Evolutionary conservation across 352 stramenopile genomes (phyloP).

Genomic region (Globisporangium polare): DNA sequence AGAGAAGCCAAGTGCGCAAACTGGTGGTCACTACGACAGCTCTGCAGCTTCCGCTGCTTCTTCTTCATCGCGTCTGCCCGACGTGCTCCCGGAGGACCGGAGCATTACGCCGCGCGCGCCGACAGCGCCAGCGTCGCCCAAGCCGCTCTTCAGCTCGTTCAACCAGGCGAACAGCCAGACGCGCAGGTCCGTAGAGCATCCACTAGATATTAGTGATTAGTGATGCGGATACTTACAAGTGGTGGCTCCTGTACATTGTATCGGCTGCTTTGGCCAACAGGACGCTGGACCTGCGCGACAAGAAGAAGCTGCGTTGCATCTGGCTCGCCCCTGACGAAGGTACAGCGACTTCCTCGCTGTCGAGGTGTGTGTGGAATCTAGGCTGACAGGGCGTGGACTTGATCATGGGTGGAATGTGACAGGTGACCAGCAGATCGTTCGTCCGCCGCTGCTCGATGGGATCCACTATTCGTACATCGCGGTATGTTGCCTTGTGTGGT

Average conservation of each 20-base stretch:
- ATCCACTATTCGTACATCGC: conserved; percentile 59
- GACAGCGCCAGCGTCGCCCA: not conserved
- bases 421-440: conserved; percentile 62
- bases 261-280: conserved; percentile 8
- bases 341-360: conserved; percentile 6
- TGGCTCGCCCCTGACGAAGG: conserved; percentile 71
- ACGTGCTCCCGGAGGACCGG: conserved; percentile 2
- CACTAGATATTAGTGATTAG: not conserved
- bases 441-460: conserved; percentile 47
- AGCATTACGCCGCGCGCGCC: conserved; percentile 4
- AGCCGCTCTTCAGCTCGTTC: conserved; percentile 12
- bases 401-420: not conserved
- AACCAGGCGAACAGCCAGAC: conserved; percentile 5
- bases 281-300: conserved; percentile 51
- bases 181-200: not conserved
- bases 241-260: not conserved
- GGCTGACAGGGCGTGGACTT: not conserved
- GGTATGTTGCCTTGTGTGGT: conserved; percentile 21
- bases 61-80: not conserved
- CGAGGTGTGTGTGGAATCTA: not conserved
- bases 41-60: not conserved
- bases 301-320: conserved; percentile 63
- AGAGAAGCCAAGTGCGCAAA: not conserved
- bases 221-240: not conserved
- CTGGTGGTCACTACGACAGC: not conserved